Percentiles rank a stretch among this genome's conserved stretches.
Evolutionary conservation across 176 grass and related monocot species (phyloP).

Genomic region (Phoenix dactylifera): DNA sequence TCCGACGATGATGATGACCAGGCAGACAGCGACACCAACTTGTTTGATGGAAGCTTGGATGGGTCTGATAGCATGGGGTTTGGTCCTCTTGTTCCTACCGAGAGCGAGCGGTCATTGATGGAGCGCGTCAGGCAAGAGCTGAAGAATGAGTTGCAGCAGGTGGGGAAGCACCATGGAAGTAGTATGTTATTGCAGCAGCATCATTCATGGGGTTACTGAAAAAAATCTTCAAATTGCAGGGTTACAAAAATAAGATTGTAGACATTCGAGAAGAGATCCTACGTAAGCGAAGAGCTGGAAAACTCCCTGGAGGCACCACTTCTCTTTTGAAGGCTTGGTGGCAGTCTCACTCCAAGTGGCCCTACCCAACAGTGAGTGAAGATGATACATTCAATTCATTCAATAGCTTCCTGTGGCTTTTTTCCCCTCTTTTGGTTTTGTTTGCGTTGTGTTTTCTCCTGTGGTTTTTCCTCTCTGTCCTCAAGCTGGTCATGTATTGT

Average conservation of each 20-base stretch:
- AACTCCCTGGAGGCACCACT: slow-evolving; percentile 14
- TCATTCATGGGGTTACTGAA: background rate
- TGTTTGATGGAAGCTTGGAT: slow-evolving; percentile 8
- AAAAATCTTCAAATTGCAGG: background rate
- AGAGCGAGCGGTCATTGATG: slow-evolving; percentile 16
- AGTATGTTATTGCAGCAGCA: no score
- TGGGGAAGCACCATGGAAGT: background rate
- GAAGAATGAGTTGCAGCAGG: slow-evolving; percentile 18
- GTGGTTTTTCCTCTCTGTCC: no score
- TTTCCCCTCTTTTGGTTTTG: no score
- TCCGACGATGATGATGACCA: slow-evolving; percentile 12
- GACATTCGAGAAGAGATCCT: slow-evolving; percentile 20
- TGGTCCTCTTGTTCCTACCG: slow-evolving; percentile 7
- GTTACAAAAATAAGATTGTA: slow-evolving; percentile 17
- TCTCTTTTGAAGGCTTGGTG: slow-evolving; percentile 12
- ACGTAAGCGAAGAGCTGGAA: slow-evolving; percentile 15
- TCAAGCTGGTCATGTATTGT: background rate
- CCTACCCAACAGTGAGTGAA: slow-evolving; percentile 13
- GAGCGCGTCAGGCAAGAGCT: slow-evolving; percentile 18
- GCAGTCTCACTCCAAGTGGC: slow-evolving; percentile 21
- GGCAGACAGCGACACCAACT: slow-evolving; percentile 5
- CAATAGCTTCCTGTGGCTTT: no score
- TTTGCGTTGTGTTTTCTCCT: background rate
- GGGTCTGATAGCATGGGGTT: slow-evolving; percentile 13
- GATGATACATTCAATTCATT: background rate